A percentile compares a stretch with the other conserved stretches of the same genome.
Evolutionary conservation across 192 early-diverging fungal species (phyloP).

Genomic region (Funneliformis mosseae): DNA sequence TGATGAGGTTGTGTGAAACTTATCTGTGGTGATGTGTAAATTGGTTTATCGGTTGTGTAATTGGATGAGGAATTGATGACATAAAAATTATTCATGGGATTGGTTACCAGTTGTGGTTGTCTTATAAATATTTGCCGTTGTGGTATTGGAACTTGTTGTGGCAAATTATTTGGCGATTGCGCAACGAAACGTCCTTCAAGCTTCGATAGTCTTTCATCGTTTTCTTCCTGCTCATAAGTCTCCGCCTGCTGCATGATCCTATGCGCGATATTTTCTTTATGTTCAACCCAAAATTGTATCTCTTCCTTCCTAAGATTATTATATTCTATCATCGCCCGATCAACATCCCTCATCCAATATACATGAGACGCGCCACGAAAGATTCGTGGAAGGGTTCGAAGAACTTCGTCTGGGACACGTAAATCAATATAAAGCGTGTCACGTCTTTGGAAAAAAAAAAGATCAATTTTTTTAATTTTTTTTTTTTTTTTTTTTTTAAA

Average conservation of each 20-base stretch:
- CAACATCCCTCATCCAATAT: constrained; percentile 12
- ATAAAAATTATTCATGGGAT: neutral
- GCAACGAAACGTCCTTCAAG: neutral
- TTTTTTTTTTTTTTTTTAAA: neutral
- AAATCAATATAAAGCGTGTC: constrained; percentile 5
- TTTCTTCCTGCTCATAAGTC: neutral
- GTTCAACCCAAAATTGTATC: neutral
- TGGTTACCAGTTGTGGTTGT: neutral
- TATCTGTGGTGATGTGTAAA: no score
- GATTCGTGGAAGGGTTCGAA: neutral
- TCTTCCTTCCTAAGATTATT: neutral
- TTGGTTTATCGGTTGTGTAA: no score
- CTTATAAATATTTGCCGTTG: neutral
- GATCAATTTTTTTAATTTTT: no score
- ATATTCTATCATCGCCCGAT: neutral
- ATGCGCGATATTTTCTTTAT: neutral
- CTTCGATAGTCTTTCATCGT: neutral
- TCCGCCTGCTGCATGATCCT: neutral
- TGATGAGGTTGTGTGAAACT: no score
- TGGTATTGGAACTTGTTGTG: neutral
- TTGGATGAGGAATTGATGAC: no score
- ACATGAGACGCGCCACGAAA: constrained; percentile 8
- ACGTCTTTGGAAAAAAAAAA: neutral
- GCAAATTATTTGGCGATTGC: neutral
- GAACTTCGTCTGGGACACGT: neutral